Base-by-base conservation (phyloP, 1,284 basidiomycete species). In the Puccinia polysora region DNA sequence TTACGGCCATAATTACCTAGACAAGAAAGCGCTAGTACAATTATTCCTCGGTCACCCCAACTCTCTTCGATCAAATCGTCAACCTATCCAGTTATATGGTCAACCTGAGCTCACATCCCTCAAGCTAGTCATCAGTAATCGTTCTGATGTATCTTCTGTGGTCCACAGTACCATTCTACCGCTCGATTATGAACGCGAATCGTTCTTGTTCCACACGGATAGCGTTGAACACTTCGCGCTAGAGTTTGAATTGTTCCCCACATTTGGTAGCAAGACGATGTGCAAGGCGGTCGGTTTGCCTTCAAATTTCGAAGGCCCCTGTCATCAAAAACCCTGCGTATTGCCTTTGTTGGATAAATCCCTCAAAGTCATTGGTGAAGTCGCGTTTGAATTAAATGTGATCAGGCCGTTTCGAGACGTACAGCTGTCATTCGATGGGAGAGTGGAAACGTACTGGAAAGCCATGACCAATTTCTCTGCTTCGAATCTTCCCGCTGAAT, bases 251-350 rank as follows among this genome's bases (percentile, higher is more conserved):
- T 83, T 98, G 30, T 97, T 95, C 82, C 96, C 96, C 7, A 97
- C 91, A 74, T 98, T 98, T 80, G 96, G 96, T n/a, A 94, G 91
- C 36, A 95, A 93, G 81, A 91, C 94, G 40, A 91, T 99, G 74
- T 96, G 95, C 32, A 87, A 94, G 75, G 94, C 92, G 18, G 87
- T 94, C 53, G 89, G 91, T 28, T 83, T 94, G 36, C 88, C 94
- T 2, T 86, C 86, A 1, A 83, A 89, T 60, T 90, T 95, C 77
- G 79, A 81, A 52, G 81, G 85, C 65, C 82, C 86, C 20, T 82
- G 73, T 56, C 73, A 75, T 77, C 82, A 76, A 76, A 81, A 77
- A 75, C 74, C 79, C 23, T 88, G 89, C 76, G 85, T 86, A 15
- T 82, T 91, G 6, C 93, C 95, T 1, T 88, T 99, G 65, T 82